These are phyloP conservation scores for Penicillium macrosclerotiorum DNA, from an alignment of 495 filamentous ascomycete species.

Conservation along the genomic window DNA sequence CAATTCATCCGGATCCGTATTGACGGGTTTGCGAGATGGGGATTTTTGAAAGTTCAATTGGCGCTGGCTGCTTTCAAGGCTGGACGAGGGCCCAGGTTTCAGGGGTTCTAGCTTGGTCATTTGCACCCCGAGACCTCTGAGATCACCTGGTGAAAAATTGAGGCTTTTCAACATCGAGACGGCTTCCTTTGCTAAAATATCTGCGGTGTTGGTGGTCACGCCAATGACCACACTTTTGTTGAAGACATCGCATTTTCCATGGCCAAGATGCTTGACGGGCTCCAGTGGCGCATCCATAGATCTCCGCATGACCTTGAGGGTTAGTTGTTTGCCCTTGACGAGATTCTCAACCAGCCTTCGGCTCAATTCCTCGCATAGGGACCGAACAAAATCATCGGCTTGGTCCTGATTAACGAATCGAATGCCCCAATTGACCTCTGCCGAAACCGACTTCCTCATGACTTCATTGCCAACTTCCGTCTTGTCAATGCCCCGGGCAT, in stretches of 20 bases:
- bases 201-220: slow-evolving; percentile 71
- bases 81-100: slow-evolving; percentile 43
- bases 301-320: slow-evolving; percentile 89
- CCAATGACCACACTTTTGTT: slow-evolving; percentile 84
- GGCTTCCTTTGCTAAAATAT: slow-evolving; percentile 72
- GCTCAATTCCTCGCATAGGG: slow-evolving; percentile 78
- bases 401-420: slow-evolving; percentile 87
- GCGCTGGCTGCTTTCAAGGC: slow-evolving; percentile 60
- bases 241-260: slow-evolving; percentile 91
- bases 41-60: slow-evolving; percentile 57
- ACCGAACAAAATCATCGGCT: slow-evolving; percentile 83
- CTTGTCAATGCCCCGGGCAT: slow-evolving; percentile 83
- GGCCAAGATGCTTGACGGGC: slow-evolving; percentile 90
- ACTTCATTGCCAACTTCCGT: slow-evolving; percentile 82
- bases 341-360: slow-evolving; percentile 74
- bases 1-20: slow-evolving; percentile 51
- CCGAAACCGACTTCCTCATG: slow-evolving; percentile 84
- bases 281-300: slow-evolving; percentile 84
- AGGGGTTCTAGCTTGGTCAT: slow-evolving; percentile 87
- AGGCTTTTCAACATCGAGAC: slow-evolving; percentile 79
- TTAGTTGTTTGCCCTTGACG: slow-evolving; percentile 83
- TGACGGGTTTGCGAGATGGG: slow-evolving; percentile 30
- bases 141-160: slow-evolving; percentile 82
- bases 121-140: slow-evolving; percentile 85
- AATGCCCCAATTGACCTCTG: slow-evolving; percentile 97